phyloP scores from a whole-genome alignment of 2,329 filamentous ascomycete genomes.

The Trichoderma arundinaceum region DNA sequence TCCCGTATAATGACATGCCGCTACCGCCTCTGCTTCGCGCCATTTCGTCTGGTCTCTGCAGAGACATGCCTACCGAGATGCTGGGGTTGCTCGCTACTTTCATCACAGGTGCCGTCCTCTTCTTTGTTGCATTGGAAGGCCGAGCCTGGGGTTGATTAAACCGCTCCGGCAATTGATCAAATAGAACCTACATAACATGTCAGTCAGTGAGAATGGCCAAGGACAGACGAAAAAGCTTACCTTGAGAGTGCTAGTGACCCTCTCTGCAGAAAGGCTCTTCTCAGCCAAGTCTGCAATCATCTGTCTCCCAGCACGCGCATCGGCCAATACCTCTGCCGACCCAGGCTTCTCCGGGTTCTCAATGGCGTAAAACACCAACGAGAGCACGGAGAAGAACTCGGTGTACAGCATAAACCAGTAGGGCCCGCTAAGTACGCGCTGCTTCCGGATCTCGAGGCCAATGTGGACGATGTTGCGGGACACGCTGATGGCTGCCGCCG shows the following conservation, averaged over 20 bases:
- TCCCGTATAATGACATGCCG: conserved; percentile 36
- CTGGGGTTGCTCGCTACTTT: conserved; percentile 43
- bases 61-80: conserved; percentile 43
- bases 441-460: conserved; percentile 75
- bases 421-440: conserved; percentile 75
- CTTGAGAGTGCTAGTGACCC: conserved; percentile 77
- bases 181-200: conserved; percentile 68
- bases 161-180: conserved; percentile 79
- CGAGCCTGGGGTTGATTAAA: conserved; percentile 59
- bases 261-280: conserved; percentile 86
- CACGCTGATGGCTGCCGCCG: conserved; percentile 65
- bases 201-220: not conserved
- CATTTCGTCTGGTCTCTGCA: conserved; percentile 45
- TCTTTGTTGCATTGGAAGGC: conserved; percentile 55
- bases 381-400: conserved; percentile 80
- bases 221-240: conserved; percentile 53
- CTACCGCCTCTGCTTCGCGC: conserved; percentile 42
- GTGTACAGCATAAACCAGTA: conserved; percentile 90
- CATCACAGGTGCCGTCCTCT: conserved; percentile 57
- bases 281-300: conserved; percentile 80
- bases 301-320: conserved; percentile 83
- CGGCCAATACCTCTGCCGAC: conserved; percentile 79
- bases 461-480: conserved; percentile 79
- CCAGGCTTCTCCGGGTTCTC: conserved; percentile 79
- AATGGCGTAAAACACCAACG: conserved; percentile 77